Evolutionary conservation across 1,139 yeast species (phyloP).

Genomic region (Candida neerlandica): DNA sequence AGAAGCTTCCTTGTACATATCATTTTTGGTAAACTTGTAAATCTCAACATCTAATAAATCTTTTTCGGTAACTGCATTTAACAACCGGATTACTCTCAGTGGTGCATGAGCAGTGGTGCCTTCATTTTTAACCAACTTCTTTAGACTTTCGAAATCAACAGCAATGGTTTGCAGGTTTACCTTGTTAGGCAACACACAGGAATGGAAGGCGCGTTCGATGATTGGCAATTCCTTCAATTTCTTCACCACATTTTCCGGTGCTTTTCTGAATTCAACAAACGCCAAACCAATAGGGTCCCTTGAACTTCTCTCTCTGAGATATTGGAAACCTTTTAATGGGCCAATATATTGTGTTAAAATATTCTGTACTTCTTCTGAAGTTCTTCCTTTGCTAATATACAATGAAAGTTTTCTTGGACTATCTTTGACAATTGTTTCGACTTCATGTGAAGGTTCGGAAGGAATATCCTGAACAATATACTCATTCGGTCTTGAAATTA

Average conservation of each 20-base stretch:
- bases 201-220: conserved; percentile 31
- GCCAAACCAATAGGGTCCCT: conserved; percentile 42
- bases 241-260: conserved; percentile 17
- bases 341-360: conserved; percentile 25
- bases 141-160: conserved; percentile 34
- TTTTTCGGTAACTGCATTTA: conserved; percentile 66
- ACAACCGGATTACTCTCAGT: conserved; percentile 63
- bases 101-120: conserved; percentile 37
- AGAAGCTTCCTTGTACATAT: conserved; percentile 51
- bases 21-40: conserved; percentile 42
- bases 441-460: conserved; percentile 20
- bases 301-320: conserved; percentile 40
- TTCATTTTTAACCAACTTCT: conserved; percentile 38
- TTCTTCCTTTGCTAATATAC: conserved; percentile 25
- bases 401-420: conserved; percentile 40
- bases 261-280: conserved; percentile 36
- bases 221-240: conserved; percentile 19
- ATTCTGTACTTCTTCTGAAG: conserved; percentile 30
- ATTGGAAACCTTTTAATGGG: conserved; percentile 30
- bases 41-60: conserved; percentile 59
- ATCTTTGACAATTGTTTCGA: conserved; percentile 30
- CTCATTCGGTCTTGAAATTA: conserved; percentile 57
- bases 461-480: conserved; percentile 50
- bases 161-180: conserved; percentile 42
- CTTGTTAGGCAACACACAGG: conserved; percentile 32